Percentiles rank a stretch among this genome's conserved stretches.
Conservation (phyloP, 2,329 filamentous ascomycete genomes). For the Moelleriella libera region DNA sequence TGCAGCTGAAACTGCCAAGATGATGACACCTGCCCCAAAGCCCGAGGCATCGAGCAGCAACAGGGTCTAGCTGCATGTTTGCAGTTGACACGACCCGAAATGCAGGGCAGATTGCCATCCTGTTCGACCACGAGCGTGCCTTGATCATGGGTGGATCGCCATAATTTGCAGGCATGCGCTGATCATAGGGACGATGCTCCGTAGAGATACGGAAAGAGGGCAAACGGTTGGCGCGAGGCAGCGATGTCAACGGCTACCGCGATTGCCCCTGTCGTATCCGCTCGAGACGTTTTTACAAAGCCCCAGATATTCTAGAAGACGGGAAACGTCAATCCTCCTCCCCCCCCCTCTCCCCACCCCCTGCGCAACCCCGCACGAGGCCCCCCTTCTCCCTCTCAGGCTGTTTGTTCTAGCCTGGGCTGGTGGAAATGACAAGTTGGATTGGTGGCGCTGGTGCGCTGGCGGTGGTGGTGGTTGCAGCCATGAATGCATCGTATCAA, state of each 20-base stretch:
- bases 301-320: not conserved
- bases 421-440: not conserved
- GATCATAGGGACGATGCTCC: not conserved
- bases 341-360: no score
- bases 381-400: not conserved
- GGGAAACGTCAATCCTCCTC: not conserved
- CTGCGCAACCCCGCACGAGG: not conserved
- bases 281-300: not conserved
- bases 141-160: not conserved
- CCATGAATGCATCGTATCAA: not conserved
- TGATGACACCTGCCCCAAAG: not conserved
- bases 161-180: not conserved
- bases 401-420: not conserved
- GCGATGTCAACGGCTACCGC: not conserved
- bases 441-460: not conserved
- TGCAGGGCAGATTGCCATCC: not conserved
- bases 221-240: not conserved
- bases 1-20: not conserved
- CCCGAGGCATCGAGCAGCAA: not conserved
- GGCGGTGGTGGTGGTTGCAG: not conserved
- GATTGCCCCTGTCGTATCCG: not conserved
- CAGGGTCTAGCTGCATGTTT: not conserved
- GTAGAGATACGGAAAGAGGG: not conserved
- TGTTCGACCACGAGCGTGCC: not conserved
- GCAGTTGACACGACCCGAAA: not conserved